These are phyloP conservation scores for Acacia acuminata DNA, from an alignment of 306 rosid genomes.

Conservation along the genomic window DNA sequence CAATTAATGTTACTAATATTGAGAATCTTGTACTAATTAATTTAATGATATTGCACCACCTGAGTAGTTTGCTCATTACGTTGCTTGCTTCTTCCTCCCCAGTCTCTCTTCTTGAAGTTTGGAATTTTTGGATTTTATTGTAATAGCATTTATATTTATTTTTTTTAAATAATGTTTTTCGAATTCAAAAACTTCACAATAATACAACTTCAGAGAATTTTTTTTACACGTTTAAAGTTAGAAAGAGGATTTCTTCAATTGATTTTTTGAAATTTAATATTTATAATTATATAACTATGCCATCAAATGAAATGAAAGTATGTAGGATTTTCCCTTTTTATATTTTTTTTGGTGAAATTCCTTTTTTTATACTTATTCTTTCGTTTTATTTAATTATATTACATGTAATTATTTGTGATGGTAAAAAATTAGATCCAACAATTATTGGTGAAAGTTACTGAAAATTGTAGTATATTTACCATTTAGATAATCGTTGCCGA, in stretches of 20 bases:
- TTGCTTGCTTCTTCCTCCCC: constrained; percentile 38
- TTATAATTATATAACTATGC: neutral
- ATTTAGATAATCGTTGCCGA: neutral
- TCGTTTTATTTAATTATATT: neutral
- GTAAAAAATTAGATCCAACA: constrained; percentile 1
- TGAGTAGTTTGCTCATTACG: constrained; percentile 41
- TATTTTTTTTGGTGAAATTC: too few relatives aligned
- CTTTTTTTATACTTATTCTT: neutral
- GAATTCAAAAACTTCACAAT: neutral
- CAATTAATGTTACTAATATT: constrained; percentile 3
- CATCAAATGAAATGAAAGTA: neutral
- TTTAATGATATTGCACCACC: constrained; percentile 6
- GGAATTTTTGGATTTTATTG: neutral
- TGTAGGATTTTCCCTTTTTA: too few relatives aligned
- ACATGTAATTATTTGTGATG: neutral
- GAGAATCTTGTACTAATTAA: constrained; percentile 19
- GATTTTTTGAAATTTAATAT: neutral
- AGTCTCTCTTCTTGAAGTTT: constrained; percentile 25
- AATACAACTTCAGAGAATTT: neutral
- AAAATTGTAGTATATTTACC: neutral
- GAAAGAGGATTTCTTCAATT: neutral
- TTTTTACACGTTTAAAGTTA: neutral
- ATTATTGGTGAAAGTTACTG: neutral
- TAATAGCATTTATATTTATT: neutral
- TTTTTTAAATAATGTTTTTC: neutral